Evolutionary conservation across 192 early-diverging fungal genomes (phyloP).

Genomic region (Linnemannia zychae): DNA sequence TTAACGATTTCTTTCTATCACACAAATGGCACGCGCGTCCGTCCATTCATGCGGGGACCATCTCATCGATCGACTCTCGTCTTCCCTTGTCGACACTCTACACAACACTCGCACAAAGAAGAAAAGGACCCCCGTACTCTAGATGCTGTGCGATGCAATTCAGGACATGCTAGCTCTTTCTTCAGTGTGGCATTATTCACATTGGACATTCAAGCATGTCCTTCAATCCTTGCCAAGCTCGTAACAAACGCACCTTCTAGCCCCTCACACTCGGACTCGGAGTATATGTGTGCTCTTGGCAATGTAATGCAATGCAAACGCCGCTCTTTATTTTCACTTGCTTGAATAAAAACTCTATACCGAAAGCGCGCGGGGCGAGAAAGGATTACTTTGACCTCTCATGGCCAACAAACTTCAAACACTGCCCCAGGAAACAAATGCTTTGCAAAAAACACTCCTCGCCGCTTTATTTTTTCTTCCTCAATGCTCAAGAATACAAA

Average conservation of each 20-base stretch:
- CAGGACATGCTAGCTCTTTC: no score
- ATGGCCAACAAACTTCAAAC: not conserved
- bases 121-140: not conserved
- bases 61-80: not conserved
- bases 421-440: not conserved
- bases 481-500: no score
- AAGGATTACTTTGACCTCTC: no score
- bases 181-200: no score
- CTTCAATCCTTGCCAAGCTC: no score
- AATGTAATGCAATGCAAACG: no score
- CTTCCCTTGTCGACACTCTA: not conserved
- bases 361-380: not conserved
- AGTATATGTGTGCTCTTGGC: no score
- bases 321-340: no score
- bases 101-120: not conserved
- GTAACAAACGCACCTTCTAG: no score
- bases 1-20: not conserved
- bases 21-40: conserved; percentile 5
- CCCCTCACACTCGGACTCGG: no score
- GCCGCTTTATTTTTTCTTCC: not conserved
- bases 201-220: no score
- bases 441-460: not conserved
- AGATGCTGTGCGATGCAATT: not conserved
- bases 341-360: not conserved
- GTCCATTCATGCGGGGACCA: not conserved